Evolutionary conservation across 805 yeast species (phyloP), one percentile per base, ranked within the genome.

Genomic region (Ogataea sp.): DNA sequence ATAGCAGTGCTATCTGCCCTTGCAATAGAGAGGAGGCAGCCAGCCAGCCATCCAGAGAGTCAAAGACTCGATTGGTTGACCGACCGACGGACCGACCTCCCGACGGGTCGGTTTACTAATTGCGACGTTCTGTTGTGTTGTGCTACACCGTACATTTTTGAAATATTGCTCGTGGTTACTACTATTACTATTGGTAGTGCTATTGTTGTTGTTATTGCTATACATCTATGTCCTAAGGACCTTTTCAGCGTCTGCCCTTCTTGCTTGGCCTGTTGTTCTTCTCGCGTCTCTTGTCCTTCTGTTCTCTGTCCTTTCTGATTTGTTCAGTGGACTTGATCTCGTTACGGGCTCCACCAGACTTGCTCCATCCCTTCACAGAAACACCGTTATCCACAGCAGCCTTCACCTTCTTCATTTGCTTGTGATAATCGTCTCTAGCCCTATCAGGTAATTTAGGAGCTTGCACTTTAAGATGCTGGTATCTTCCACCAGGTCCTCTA

Each of bases 361-460:
- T 73, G 48, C 57, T 68, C 53, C 54, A 61, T 9, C 93, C 94
- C 65, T 81, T 85, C 39, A 87, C 85, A 8, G 59, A 56, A 24
- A 75, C 57, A 36, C 97, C 97, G 36, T 76, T 66, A 9, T 80
- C 95, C 42, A 80, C 53, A 3, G 97, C 97, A 49, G 75, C 77
- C 39, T 75, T 76, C 36, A 85, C 90, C 64, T 83, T 81, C 67
- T 79, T 78, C 75, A 83, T 79, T 58, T 90, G 96, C 47, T 70
- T 70, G 43, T 78, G 72, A 63, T 75, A 93, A 61, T 93, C 89
- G 55, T 89, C 96, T 64, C 97, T 78, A 49, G 68, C 78, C 62
- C 75, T 87, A 54, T 88, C 97, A n/a, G 98, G 96, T 31, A 80
- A 63, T 55, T 78, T 84, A 31, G 99, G 99, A 2, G 96, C 89